These are phyloP conservation scores for Sporisorium sorghi DNA, from an alignment of 1,284 basidiomycete species.

Conservation along the genomic window DNA sequence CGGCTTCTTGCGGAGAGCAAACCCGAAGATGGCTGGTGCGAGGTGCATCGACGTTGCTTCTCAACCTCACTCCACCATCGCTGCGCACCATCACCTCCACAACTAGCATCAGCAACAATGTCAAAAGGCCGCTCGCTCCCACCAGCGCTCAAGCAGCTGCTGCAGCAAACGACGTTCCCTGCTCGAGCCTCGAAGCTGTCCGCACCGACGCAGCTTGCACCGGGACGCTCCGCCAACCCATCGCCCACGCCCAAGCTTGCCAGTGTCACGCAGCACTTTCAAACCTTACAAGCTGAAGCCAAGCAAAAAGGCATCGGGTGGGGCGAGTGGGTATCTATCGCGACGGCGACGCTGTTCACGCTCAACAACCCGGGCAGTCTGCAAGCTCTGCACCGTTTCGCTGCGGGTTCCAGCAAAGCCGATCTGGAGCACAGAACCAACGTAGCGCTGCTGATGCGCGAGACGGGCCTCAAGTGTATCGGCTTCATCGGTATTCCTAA, in stretches of 20 bases:
- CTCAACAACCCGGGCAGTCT: slow-evolving; percentile 83
- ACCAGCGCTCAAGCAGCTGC: slow-evolving; percentile 76
- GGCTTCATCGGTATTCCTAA: slow-evolving; percentile 92
- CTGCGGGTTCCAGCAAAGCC: slow-evolving; percentile 71
- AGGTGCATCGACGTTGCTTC: neutral
- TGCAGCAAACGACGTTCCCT: slow-evolving; percentile 78
- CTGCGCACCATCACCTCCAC: too few species aligned
- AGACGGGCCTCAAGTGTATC: slow-evolving; percentile 90
- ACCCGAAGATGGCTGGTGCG: neutral
- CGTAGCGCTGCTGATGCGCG: slow-evolving; percentile 85
- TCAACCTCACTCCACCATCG: neutral
- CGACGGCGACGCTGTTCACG: slow-evolving; percentile 86
- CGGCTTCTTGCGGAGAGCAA: neutral
- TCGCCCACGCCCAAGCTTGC: slow-evolving; percentile 77
- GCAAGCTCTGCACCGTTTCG: slow-evolving; percentile 82
- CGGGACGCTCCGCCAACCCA: slow-evolving; percentile 73
- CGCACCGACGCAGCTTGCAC: slow-evolving; percentile 36
- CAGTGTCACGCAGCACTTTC: slow-evolving; percentile 72
- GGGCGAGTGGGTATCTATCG: slow-evolving; percentile 84
- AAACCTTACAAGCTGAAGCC: slow-evolving; percentile 76
- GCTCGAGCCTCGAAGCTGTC: slow-evolving; percentile 73
- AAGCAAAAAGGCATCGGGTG: slow-evolving; percentile 75
- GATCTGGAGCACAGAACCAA: slow-evolving; percentile 74
- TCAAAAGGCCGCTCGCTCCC: slow-evolving; percentile 65
- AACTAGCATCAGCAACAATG: slow-evolving; percentile 24